phyloP scores from a whole-genome alignment of 1,284 basidiomycete genomes.

The Ceratobasidium sp. region DNA sequence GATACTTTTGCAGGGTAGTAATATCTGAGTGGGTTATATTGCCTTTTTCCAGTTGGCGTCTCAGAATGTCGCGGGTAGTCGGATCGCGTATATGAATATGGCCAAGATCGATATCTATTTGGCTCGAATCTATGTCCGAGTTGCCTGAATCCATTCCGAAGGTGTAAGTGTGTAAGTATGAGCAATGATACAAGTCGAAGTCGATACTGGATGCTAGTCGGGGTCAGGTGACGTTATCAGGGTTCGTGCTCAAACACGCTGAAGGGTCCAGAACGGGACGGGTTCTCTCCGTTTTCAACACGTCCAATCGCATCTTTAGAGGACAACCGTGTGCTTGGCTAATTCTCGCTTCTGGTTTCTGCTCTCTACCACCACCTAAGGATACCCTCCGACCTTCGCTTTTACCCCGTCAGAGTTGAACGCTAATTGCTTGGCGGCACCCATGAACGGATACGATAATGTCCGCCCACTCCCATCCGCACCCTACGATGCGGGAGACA shows the following conservation, averaged over 20 bases:
- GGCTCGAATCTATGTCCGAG: conserved; percentile 37
- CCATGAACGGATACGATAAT: not conserved
- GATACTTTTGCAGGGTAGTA: conserved; percentile 18
- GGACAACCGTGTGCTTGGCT: not conserved
- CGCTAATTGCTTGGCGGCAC: conserved; percentile 9
- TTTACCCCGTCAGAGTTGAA: not conserved
- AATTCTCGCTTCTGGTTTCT: not conserved
- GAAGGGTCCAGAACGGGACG: conserved; percentile 35
- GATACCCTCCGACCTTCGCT: not conserved
- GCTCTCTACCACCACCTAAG: not conserved
- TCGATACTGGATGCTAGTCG: not conserved
- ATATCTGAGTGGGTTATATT: conserved; percentile 69
- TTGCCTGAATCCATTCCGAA: conserved; percentile 51
- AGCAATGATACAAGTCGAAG: conserved; percentile 46
- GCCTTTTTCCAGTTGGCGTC: conserved; percentile 70
- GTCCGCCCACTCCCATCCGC: not conserved
- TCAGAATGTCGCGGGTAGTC: conserved; percentile 63
- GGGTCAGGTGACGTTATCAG: conserved; percentile 36
- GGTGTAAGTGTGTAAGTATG: conserved; percentile 47
- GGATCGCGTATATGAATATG: conserved; percentile 59
- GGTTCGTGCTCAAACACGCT: not conserved
- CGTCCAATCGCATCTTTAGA: conserved; percentile 31
- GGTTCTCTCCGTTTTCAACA: conserved; percentile 28
- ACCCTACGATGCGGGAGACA: conserved; percentile 45
- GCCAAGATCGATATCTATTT: conserved; percentile 58